These are phyloP conservation scores for Podospora australis DNA, from an alignment of 495 filamentous ascomycete species.

Conservation along the genomic window DNA sequence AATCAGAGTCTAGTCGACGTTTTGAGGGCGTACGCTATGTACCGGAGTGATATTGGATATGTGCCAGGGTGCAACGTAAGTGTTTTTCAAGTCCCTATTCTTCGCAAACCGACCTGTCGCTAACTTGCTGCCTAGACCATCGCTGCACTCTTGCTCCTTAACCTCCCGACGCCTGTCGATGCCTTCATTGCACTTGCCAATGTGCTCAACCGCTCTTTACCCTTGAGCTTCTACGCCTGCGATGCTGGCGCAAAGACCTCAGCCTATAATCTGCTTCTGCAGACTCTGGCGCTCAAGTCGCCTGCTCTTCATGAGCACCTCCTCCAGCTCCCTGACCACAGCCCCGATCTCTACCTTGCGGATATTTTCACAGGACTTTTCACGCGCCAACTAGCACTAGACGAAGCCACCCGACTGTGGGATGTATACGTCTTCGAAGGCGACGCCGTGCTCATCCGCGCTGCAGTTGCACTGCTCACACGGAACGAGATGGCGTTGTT, in stretches of 20 bases:
- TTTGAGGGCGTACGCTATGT: conserved; percentile 84
- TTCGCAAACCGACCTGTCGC: too few relatives aligned
- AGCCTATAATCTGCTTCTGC: conserved; percentile 64
- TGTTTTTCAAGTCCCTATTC: conserved; percentile 1
- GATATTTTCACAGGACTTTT: conserved; percentile 49
- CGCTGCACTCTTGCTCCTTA: conserved; percentile 78
- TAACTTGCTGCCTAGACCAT: conserved; percentile 52
- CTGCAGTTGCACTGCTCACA: conserved; percentile 65
- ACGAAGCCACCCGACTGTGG: conserved; percentile 75
- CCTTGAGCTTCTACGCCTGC: conserved; percentile 76
- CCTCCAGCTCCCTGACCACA: conserved; percentile 31
- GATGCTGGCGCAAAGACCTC: conserved; percentile 67
- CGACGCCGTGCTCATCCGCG: conserved; percentile 71
- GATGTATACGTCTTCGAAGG: conserved; percentile 95
- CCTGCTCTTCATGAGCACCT: conserved; percentile 66
- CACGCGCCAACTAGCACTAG: conserved; percentile 53
- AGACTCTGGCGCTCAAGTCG: conserved; percentile 66
- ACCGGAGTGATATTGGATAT: conserved; percentile 89
- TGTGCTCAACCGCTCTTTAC: conserved; percentile 78
- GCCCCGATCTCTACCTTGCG: conserved; percentile 36
- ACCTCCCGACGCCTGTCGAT: conserved; percentile 61
- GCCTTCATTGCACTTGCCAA: conserved; percentile 86
- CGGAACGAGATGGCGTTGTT: conserved; percentile 37
- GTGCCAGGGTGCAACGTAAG: conserved; percentile 77
- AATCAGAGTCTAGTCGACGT: conserved; percentile 72